A percentile compares a stretch with the other conserved stretches of the same genome.
Evolutionary conservation across 768 basidiomycete species (phyloP).

Genomic region (Xerocomus brunneocitrinus): DNA sequence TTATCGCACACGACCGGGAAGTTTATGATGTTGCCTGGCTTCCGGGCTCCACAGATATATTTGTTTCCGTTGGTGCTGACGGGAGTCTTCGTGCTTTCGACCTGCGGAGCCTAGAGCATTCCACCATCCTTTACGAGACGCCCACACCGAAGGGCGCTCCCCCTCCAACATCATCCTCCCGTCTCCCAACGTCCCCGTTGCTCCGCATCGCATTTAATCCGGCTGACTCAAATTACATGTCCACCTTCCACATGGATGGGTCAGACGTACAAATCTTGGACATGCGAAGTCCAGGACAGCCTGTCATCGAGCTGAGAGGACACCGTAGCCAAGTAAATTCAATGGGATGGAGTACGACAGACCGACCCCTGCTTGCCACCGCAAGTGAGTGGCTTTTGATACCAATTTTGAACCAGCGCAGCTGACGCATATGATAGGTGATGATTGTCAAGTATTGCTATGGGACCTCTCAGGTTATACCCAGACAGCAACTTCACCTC

Average conservation of each 20-base stretch:
- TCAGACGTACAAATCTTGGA: constrained; percentile 88
- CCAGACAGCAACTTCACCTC: constrained; percentile 60
- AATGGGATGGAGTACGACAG: constrained; percentile 85
- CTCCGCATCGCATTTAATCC: constrained; percentile 90
- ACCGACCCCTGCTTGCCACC: constrained; percentile 80
- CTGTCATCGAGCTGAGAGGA: constrained; percentile 85
- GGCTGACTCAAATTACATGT: constrained; percentile 89
- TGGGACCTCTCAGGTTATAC: constrained; percentile 81
- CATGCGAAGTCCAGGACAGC: constrained; percentile 94
- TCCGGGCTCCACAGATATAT: constrained; percentile 91
- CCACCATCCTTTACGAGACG: constrained; percentile 96
- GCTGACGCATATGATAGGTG: constrained; percentile 46
- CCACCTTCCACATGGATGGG: constrained; percentile 94
- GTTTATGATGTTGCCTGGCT: constrained; percentile 99
- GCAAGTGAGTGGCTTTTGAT: constrained; percentile 55
- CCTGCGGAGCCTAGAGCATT: constrained; percentile 92
- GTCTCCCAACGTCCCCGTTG: constrained; percentile 75
- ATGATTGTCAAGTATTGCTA: constrained; percentile 89
- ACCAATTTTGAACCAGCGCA: background rate
- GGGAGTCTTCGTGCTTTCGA: constrained; percentile 96
- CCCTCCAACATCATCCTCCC: constrained; percentile 53
- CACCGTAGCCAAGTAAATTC: constrained; percentile 82
- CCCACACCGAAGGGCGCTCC: constrained; percentile 72
- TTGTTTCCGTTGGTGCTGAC: constrained; percentile 97
- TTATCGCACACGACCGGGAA: constrained; percentile 95